These are phyloP conservation scores for Cymbopogon citratus DNA, from an alignment of 176 grass and related monocot species.

Conservation along the genomic window DNA sequence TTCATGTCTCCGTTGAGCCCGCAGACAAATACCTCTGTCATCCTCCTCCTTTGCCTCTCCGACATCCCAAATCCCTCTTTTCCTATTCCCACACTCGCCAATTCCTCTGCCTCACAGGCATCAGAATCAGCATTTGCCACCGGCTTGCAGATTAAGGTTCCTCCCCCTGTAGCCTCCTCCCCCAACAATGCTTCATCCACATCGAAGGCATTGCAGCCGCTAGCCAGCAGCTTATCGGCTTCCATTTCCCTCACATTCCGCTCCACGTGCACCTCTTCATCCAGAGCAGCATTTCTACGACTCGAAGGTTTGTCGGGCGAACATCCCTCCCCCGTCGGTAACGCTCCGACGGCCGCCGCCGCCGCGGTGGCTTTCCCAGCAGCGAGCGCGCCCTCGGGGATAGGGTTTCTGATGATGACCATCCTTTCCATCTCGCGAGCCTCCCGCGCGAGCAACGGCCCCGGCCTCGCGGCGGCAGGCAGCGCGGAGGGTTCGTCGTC, in stretches of 20 bases:
- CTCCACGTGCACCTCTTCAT: background rate
- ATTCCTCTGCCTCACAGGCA: background rate
- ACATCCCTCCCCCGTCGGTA: background rate
- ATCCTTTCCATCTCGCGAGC: slow-evolving; percentile 26
- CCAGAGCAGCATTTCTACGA: too few relatives aligned
- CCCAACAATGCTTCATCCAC: background rate
- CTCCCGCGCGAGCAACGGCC: background rate
- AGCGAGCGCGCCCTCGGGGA: slow-evolving; percentile 24
- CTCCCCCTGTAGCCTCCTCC: too few relatives aligned
- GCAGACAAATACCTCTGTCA: slow-evolving; percentile 56
- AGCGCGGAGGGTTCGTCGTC: too few relatives aligned
- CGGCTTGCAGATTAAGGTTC: background rate
- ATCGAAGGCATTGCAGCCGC: background rate
- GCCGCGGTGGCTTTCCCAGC: background rate
- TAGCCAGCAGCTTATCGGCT: background rate
- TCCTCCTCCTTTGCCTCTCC: slow-evolving; percentile 37
- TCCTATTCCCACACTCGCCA: background rate
- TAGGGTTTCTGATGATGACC: slow-evolving; percentile 11
- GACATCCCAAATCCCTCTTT: slow-evolving; percentile 25
- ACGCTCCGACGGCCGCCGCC: background rate
- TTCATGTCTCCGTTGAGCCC: slow-evolving; percentile 37
- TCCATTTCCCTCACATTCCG: slow-evolving; percentile 1
- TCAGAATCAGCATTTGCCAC: background rate
- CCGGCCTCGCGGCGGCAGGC: too few relatives aligned
- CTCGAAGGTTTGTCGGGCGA: background rate